Evolutionary conservation across 441 rosid genomes (phyloP), one percentile per base, ranked within the genome.

Genomic region (Corymbia calophylla): DNA sequence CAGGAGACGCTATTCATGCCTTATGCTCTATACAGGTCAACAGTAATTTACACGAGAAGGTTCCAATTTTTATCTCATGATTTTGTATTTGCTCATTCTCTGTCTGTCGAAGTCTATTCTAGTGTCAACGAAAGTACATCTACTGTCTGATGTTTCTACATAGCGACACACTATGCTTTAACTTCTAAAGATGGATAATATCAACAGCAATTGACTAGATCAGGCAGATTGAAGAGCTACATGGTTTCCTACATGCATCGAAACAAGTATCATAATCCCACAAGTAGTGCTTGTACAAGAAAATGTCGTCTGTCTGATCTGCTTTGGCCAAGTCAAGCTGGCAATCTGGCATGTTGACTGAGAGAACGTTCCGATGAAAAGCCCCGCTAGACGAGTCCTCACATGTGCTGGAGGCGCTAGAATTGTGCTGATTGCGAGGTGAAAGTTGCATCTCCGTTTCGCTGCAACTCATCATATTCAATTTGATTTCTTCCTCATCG

Each of bases 211-310:
- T 77, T 44, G 53, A 44, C n/a, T 25, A 44, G 84, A 44, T n/a
- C 84, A 44, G 84, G 51, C 51, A 89, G 87, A 89, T 89, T 90
- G 58, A 87, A 90, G 90, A 87, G 90, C 93, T 90, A 92, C 54
- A 90, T 89, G 91, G 89, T 87, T 68, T 91, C 91, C 91, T 88
- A 92, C 88, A 88, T 66, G 89, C 87, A 81, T 88, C 86, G 90
- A 91, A 92, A 87, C 88, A 93, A 92, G 91, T 87, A 94, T 93
- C 91, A 91, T 89, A 92, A 92, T 89, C 88, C 91, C 95, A 93
- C 92, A 90, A 87, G 93, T 93, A 91, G 89, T 87, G 93, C 89
- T 89, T 84, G 93, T 95, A 97, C 99, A 95, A 90, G 98, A 94
- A 96, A 86, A 94, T 87, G 91, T 95, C 96, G 89, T 96, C 96